Percentiles rank a stretch among this genome's conserved stretches.
These are phyloP conservation scores for Porcisia deanei DNA, from an alignment of 208 protist genomes.

Conservation along the genomic window DNA sequence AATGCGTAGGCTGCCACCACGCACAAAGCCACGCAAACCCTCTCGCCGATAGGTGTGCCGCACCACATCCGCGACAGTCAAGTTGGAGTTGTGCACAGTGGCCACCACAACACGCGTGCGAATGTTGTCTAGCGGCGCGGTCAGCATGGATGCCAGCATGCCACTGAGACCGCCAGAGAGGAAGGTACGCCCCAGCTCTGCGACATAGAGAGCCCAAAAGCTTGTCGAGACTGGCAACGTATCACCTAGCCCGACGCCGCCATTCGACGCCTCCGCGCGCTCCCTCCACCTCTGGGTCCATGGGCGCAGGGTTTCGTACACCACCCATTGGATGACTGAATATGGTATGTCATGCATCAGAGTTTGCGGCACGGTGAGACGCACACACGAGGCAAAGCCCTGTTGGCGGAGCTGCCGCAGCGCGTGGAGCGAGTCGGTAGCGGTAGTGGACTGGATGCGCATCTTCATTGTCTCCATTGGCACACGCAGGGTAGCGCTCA, in stretches of 20 bases:
- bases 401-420: conserved; percentile 47
- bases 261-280: background rate
- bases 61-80: conserved; percentile 47
- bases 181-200: conserved; percentile 52
- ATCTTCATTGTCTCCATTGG: conserved; percentile 90
- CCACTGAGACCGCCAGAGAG: conserved; percentile 79
- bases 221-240: background rate
- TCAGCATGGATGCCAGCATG: conserved; percentile 61
- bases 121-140: conserved; percentile 78
- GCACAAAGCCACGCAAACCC: conserved; percentile 64
- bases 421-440: conserved; percentile 45
- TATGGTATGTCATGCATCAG: conserved; percentile 84
- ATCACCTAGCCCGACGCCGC: background rate
- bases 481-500: conserved; percentile 62
- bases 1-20: conserved; percentile 65
- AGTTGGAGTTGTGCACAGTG: conserved; percentile 30
- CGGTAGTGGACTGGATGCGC: conserved; percentile 64
- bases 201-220: conserved; percentile 31
- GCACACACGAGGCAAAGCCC: conserved; percentile 42
- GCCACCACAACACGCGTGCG: conserved; percentile 69
- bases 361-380: conserved; percentile 67
- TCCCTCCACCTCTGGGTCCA: conserved; percentile 41
- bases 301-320: conserved; percentile 74
- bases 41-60: conserved; percentile 38
- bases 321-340: conserved; percentile 73